phyloP scores from a whole-genome alignment of 495 filamentous ascomycete genomes.

The Amniculicola lignicola region DNA sequence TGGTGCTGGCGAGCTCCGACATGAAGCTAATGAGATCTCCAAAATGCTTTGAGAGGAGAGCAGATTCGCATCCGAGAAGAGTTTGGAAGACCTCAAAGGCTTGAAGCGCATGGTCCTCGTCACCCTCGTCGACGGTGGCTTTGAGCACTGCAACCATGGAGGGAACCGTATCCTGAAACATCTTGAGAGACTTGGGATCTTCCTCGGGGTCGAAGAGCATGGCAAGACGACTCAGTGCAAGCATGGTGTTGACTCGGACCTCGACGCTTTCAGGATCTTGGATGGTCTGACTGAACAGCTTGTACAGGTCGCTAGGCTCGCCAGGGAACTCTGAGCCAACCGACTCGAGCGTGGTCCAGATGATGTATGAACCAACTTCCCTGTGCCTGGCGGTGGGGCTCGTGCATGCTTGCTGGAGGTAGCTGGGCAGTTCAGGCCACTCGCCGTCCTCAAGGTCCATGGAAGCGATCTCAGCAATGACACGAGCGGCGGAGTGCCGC shows the following conservation, averaged over 20 bases:
- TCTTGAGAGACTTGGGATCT: constrained; percentile 64
- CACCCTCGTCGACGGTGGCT: constrained; percentile 66
- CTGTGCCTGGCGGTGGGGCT: constrained; percentile 71
- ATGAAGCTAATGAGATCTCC: constrained; percentile 91
- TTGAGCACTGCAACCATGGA: constrained; percentile 88
- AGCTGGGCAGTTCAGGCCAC: constrained; percentile 76
- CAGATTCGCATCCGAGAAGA: constrained; percentile 80
- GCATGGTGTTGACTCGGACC: constrained; percentile 90
- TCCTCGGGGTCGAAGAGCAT: constrained; percentile 85
- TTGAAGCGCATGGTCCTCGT: constrained; percentile 83
- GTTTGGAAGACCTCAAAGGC: constrained; percentile 98
- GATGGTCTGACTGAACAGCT: constrained; percentile 82
- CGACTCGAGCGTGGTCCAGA: constrained; percentile 84
- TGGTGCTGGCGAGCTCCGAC: constrained; percentile 78
- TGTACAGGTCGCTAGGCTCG: constrained; percentile 71
- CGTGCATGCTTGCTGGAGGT: constrained; percentile 68
- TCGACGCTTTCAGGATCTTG: constrained; percentile 84
- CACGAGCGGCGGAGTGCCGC: constrained; percentile 80
- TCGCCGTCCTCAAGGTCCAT: constrained; percentile 82
- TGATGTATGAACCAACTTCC: constrained; percentile 87
- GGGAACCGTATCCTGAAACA: constrained; percentile 75
- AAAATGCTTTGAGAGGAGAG: constrained; percentile 80
- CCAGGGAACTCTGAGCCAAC: constrained; percentile 75
- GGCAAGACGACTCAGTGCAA: constrained; percentile 84
- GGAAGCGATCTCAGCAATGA: constrained; percentile 82